Base-by-base conservation (phyloP, 2,329 filamentous ascomycete species). In the Fusarium temperatum region DNA sequence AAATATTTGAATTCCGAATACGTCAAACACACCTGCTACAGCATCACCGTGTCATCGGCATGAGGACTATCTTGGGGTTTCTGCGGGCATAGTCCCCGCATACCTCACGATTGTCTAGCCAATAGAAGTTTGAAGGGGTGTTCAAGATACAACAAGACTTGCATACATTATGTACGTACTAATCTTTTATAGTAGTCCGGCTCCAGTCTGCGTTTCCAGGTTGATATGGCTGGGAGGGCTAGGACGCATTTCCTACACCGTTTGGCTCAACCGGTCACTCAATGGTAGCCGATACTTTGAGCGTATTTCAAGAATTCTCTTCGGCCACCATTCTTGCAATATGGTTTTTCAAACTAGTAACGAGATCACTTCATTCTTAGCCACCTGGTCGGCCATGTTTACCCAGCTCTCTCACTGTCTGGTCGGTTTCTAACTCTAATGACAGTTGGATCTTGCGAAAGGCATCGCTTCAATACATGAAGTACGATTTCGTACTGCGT, bases 201-300 rank as follows among this genome's bases (percentile, higher is more conserved):
- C 17, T 32, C 22, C 15, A 32, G 28, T 32, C 3, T 51, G 11
- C 12, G n/a, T 10, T 24, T 20, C 28, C 48, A 5, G 11, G 17
- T 24, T 24, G 5, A 5, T n/a, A 13, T 51, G 14, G 17, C 30
- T 20, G 20, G 6, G 3, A 51, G 22, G 17, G 22, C 22, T 18
- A 8, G 30, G 12, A 24, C 30, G 8, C 8, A 20, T 32, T 51
- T 10, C 11, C 17, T 6, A 12, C 17, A 3, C 20, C 0, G 11
- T 10, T 9, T 35, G 12, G 3, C 22, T 35, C 22, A 7, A 10
- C 22, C 12, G 8, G 6, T 20, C 24, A 2, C 17, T 35, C 4
- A 0, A 51, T 3, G 0, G 1, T 22, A 24, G 2, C 15, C 7
- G 4, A 18, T 3, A 50, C 2, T 7, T 32, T 0, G 3, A 50